These are phyloP conservation scores for Phlebopus sp. DNA, from an alignment of 1,284 basidiomycete genomes.

Conservation along the genomic window DNA sequence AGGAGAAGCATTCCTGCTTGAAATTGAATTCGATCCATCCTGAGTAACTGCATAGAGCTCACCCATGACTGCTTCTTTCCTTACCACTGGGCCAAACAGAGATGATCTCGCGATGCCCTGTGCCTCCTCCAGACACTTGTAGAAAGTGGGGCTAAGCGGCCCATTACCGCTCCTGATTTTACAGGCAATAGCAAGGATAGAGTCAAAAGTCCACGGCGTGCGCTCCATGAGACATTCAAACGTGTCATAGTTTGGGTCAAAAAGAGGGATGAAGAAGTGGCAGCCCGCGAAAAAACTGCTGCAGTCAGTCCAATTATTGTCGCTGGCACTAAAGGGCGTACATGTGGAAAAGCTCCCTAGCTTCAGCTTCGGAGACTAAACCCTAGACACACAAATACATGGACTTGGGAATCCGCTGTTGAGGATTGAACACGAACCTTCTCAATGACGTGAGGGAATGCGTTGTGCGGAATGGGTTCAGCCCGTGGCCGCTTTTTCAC, in stretches of 20 bases:
- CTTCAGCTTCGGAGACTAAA: conserved; percentile 72
- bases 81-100: conserved; percentile 86
- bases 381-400: conserved; percentile 44
- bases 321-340: conserved; percentile 33
- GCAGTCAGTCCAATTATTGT: conserved; percentile 17
- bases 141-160: conserved; percentile 80
- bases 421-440: conserved; percentile 46
- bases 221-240: conserved; percentile 88
- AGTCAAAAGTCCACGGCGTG: conserved; percentile 90
- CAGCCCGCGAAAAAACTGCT: conserved; percentile 91
- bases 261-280: conserved; percentile 91
- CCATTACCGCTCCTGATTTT: conserved; percentile 90
- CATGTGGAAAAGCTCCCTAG: conserved; percentile 82
- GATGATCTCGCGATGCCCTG: conserved; percentile 92
- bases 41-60: conserved; percentile 13
- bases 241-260: conserved; percentile 87
- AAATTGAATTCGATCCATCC: conserved; percentile 4
- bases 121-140: conserved; percentile 88
- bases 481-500: conserved; percentile 85
- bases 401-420: conserved; percentile 1
- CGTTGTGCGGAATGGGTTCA: conserved; percentile 83
- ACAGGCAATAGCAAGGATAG: conserved; percentile 85
- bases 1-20: conserved; percentile 79
- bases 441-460: conserved; percentile 80
- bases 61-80: conserved; percentile 94